Conservation (phyloP, 805 yeast species). For the Candida nitratophila region DNA sequence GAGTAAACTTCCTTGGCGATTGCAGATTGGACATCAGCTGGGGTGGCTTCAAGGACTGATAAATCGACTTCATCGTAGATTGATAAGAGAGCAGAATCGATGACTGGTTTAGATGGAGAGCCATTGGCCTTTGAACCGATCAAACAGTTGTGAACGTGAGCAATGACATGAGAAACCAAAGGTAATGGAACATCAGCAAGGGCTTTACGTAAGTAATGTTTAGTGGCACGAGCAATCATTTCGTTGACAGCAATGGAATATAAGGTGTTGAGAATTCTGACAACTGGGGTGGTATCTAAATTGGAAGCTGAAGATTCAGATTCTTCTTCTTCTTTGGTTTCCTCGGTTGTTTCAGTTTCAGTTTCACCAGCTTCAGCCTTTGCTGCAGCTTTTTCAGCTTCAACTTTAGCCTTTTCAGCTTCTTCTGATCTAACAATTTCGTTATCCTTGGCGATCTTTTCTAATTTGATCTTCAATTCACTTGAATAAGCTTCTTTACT, state of each 20-base stretch:
- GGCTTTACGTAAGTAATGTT: constrained; percentile 58
- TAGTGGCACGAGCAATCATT: constrained; percentile 72
- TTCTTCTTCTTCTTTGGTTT: constrained; percentile 24
- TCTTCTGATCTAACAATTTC: constrained; percentile 12
- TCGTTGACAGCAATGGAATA: constrained; percentile 48
- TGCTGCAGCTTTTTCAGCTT: constrained; percentile 22
- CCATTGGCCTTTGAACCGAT: constrained; percentile 44
- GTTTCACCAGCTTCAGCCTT: constrained; percentile 23
- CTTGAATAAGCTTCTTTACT: constrained; percentile 16
- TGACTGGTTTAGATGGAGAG: constrained; percentile 30
- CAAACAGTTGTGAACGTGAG: constrained; percentile 67
- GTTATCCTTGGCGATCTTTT: constrained; percentile 24
- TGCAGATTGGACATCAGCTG: constrained; percentile 34
- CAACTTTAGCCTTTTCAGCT: constrained; percentile 15
- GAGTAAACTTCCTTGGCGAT: constrained; percentile 46
- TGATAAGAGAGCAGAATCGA: constrained; percentile 33
- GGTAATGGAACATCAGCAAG: constrained; percentile 37
- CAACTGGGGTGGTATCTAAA: constrained; percentile 35
- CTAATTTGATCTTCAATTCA: constrained; percentile 15
- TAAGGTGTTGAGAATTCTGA: constrained; percentile 41
- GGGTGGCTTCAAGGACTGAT: constrained; percentile 35
- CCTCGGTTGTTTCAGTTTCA: constrained; percentile 18
- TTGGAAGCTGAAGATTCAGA: constrained; percentile 25
- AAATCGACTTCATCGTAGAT: constrained; percentile 37
- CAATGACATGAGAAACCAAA: constrained; percentile 51